A percentile compares a stretch with the other conserved stretches of the same genome.
Evolutionary conservation across 2,329 filamentous ascomycete genomes (phyloP).

Genomic region (Xylogone sp.): DNA sequence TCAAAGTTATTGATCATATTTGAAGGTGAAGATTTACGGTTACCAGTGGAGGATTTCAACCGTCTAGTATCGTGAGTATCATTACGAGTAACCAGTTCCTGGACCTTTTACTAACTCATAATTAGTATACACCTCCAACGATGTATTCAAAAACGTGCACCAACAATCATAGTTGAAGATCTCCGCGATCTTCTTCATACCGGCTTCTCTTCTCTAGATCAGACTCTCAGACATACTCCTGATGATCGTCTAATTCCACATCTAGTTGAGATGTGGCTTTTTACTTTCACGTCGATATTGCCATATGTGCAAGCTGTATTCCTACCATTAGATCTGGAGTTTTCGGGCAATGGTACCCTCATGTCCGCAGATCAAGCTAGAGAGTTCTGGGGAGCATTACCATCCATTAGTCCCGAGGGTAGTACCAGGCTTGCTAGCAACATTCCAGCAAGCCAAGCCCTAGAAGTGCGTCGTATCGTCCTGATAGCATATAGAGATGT

Average conservation of each 20-base stretch:
- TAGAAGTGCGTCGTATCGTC: slow-evolving; percentile 87
- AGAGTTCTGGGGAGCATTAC: slow-evolving; percentile 83
- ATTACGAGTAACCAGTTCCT: not conserved
- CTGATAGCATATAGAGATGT: slow-evolving; percentile 84
- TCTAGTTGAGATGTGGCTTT: slow-evolving; percentile 89
- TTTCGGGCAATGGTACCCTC: slow-evolving; percentile 77
- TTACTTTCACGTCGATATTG: slow-evolving; percentile 84
- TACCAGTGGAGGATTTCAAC: slow-evolving; percentile 84
- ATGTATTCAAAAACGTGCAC: slow-evolving; percentile 70
- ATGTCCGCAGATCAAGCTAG: slow-evolving; percentile 75
- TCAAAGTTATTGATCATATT: slow-evolving; percentile 75
- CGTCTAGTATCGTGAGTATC: slow-evolving; percentile 57
- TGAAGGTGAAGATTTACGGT: slow-evolving; percentile 72
- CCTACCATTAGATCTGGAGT: slow-evolving; percentile 87
- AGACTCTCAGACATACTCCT: slow-evolving; percentile 71
- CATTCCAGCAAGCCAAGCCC: slow-evolving; percentile 42
- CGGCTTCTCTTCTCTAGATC: slow-evolving; percentile 82
- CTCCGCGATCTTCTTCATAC: slow-evolving; percentile 70
- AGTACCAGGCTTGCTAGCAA: slow-evolving; percentile 31
- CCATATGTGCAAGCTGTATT: slow-evolving; percentile 97
- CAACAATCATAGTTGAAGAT: slow-evolving; percentile 71
- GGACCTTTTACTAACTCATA: slow-evolving; percentile 6
- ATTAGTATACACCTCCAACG: slow-evolving; percentile 66
- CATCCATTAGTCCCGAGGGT: slow-evolving; percentile 39
- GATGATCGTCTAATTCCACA: slow-evolving; percentile 89